Evolutionary conservation across 23 red algal species (phyloP), one percentile per base, ranked within the genome.

Genomic region (Cyanidioschyzon merolae): DNA sequence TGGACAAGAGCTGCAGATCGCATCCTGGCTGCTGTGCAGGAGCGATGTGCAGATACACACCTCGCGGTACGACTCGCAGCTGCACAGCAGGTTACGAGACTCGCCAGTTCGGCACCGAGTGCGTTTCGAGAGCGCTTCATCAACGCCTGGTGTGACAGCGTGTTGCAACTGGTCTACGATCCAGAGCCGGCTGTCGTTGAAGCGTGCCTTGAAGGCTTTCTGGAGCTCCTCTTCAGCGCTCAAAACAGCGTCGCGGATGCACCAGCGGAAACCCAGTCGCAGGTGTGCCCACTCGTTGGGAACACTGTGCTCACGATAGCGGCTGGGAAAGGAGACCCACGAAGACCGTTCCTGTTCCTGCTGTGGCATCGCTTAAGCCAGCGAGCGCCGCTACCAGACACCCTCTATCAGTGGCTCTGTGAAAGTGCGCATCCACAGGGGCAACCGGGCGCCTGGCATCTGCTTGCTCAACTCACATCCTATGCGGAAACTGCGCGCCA

Each of bases 361-460:
- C 21, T 54, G 45, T 21, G 7, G 21, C 21, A 54, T 54, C 45
- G 45, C 21, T 21, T 54, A 7, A 21, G 21, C 12, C 45, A 54
- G 21, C 45, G 21, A 21, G 45, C 12, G 7, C 21, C 45, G 45
- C 45, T 54, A 54, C 45, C 45, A 54, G 45, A 54, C 7, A 21
- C 45, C 12, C 45, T 54, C 7, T 54, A 21, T 21, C 12, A 15
- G 7, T 54, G 45, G 45, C 45, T 54, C 45, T 54, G 45, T 54
- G 45, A 54, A 21, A 7, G 21, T 15, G 45, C 45, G 12, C 45
- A 21, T 54, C 3, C 12, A 7, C n/a, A 71, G 63, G 12, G 2
- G 12, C 63, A 71, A 17, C 63, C 63, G 63, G 63, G 63, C 29
- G 63, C 63, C 16, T 71, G 63, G 63, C n/a, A 25, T 71, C 63